Percentiles rank a stretch among this genome's conserved stretches.
Conservation (phyloP, 2,329 filamentous ascomycete species). For the Colletotrichum aenigma region DNA sequence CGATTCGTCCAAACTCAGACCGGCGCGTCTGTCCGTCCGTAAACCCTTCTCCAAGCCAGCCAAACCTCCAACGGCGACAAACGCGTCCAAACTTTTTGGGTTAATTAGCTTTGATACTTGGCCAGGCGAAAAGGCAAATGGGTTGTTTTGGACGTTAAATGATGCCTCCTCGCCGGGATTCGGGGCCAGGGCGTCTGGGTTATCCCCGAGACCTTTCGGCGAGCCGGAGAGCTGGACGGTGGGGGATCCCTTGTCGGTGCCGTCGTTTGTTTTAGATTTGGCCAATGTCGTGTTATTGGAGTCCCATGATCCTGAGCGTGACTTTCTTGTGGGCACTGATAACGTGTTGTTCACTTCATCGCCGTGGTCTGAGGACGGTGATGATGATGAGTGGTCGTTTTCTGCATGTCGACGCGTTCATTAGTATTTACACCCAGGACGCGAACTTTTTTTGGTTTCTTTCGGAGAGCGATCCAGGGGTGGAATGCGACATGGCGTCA, state of each 20-base stretch:
- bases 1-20: constrained; percentile 56
- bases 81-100: constrained; percentile 51
- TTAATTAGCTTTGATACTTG: constrained; percentile 60
- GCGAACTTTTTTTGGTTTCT: not conserved
- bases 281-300: constrained; percentile 19
- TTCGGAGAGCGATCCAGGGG: not conserved
- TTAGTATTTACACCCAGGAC: not conserved
- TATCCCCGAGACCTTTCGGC: constrained; percentile 24
- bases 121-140: constrained; percentile 58
- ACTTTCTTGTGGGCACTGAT: constrained; percentile 21
- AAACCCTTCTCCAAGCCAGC: constrained; percentile 55
- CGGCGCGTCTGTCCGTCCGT: constrained; percentile 49
- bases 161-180: constrained; percentile 70
- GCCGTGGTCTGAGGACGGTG: constrained; percentile 10
- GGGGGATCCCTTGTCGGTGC: constrained; percentile 12
- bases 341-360: constrained; percentile 20
- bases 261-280: constrained; percentile 14
- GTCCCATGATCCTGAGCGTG: constrained; percentile 20
- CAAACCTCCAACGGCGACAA: constrained; percentile 58
- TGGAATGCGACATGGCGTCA: constrained; percentile 2
- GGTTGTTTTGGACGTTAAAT: constrained; percentile 67
- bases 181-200: constrained; percentile 24
- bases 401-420: not conserved
- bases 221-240: not conserved
- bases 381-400: not conserved